Evolutionary conservation across 495 filamentous ascomycete genomes (phyloP), one percentile per base, ranked within the genome.

Genomic region (Penicillium fimorum): DNA sequence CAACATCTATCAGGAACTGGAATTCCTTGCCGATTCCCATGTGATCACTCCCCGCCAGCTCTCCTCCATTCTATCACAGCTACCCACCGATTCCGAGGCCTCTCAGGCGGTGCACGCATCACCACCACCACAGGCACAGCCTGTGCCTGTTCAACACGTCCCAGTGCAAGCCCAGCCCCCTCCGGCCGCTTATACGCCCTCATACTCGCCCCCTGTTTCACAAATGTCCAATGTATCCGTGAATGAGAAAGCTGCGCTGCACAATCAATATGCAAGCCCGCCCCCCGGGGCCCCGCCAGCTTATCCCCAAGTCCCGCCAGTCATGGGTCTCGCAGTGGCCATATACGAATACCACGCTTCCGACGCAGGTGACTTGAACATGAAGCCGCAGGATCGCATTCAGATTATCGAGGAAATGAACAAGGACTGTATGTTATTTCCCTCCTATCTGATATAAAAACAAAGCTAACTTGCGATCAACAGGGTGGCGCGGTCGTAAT

Each of bases 391-490:
- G 63, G 92, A 96, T 72, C 79, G 81, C 22, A 77, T 98, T 60
- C 80, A 83, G 47, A 87, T 98, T 25, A 77, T 82, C 46, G 89
- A 96, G 68, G 90, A 96, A 73, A 91, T 95, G 84, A 97, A 97
- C 62, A 84, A 84, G 18, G 94, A 98, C 65, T 98, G 94, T 95
- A 77, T 57, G 76, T 65, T 61, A 25, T 29, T 33, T 24, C 40
- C 22, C 13, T 15, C 17, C 1, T 11, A 27, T 25, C 11, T 24
- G 24, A 43, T 22, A 33, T 38, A 4, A 38, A 55, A 45, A 15
- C 46, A 32, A 15, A 27, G 53, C 64, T 74, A 66, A 70, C 10
- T 52, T 54, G 52, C 48, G 7, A 38, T 56, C 40, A 62, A 33
- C 50, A 79, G 76, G 76, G 76, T 96, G 91, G 91, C 85, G 89